Conservation (phyloP, 805 yeast species). For the Diddensiella caesifluorescens region DNA sequence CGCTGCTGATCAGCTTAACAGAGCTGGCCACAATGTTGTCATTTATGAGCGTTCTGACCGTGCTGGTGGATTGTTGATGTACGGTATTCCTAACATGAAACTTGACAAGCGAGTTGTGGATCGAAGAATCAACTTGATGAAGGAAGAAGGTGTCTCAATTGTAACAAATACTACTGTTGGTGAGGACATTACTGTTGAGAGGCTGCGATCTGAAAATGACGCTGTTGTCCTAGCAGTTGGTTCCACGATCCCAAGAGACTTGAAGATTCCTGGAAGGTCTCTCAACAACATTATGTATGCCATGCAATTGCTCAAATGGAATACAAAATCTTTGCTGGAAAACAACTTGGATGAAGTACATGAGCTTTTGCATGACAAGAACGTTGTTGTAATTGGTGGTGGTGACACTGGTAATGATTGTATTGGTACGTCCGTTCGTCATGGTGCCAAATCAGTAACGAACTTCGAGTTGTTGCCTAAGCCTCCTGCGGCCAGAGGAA, state of each 20-base stretch:
- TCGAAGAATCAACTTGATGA: conserved; percentile 86
- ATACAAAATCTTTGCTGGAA: conserved; percentile 85
- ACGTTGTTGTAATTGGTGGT: conserved; percentile 96
- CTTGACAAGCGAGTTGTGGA: conserved; percentile 88
- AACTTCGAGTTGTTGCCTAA: conserved; percentile 93
- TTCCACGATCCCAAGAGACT: conserved; percentile 92
- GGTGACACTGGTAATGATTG: conserved; percentile 99
- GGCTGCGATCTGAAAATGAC: conserved; percentile 58
- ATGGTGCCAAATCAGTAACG: conserved; percentile 89
- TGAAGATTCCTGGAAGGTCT: conserved; percentile 90
- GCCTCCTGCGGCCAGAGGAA: conserved; percentile 80
- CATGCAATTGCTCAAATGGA: conserved; percentile 81
- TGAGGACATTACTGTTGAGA: conserved; percentile 68
- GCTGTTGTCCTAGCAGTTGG: conserved; percentile 93
- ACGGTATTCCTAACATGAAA: conserved; percentile 99
- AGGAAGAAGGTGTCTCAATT: conserved; percentile 83
- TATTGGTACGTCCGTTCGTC: conserved; percentile 94
- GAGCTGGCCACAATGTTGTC: conserved; percentile 89
- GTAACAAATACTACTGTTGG: conserved; percentile 77
- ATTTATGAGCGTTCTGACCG: conserved; percentile 93
- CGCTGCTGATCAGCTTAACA: conserved; percentile 93
- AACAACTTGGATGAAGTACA: conserved; percentile 74
- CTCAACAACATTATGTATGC: conserved; percentile 88
- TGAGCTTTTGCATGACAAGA: conserved; percentile 68
- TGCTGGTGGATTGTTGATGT: conserved; percentile 96